Conservation (phyloP, 306 rosid genomes). For the Cicer arietinum region DNA sequence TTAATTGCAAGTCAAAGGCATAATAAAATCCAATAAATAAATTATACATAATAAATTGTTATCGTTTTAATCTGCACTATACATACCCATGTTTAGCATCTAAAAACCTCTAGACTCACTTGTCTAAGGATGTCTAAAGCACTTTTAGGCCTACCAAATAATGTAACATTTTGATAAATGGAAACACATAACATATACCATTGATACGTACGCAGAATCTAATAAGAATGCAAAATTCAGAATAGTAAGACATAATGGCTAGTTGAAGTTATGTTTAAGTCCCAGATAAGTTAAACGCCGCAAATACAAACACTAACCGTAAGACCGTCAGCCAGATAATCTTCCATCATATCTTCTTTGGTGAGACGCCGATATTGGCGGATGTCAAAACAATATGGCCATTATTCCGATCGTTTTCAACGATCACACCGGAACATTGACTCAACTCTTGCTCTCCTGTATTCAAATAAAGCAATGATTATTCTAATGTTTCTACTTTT, state of each 20-base stretch:
- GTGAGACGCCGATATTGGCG: not conserved
- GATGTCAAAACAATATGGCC: conserved; percentile 5
- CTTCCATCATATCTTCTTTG: not conserved
- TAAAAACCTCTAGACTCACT: not conserved
- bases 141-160: not conserved
- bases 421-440: not conserved
- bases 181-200: conserved; percentile 2
- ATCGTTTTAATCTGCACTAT: not conserved
- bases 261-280: not conserved
- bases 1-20: not conserved
- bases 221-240: not conserved
- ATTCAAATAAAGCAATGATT: not conserved
- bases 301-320: not conserved
- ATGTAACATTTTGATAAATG: not conserved
- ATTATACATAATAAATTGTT: not conserved
- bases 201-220: not conserved
- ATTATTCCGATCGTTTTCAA: conserved; percentile 15
- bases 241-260: not conserved
- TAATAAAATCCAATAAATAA: not conserved
- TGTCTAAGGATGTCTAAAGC: not conserved
- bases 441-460: conserved; percentile 14
- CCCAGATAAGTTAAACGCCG: not conserved
- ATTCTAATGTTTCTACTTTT: not conserved
- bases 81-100: not conserved
- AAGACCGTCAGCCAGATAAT: not conserved